These are phyloP conservation scores for Komagataella ulmi DNA, from an alignment of 805 yeast species.

Conservation along the genomic window DNA sequence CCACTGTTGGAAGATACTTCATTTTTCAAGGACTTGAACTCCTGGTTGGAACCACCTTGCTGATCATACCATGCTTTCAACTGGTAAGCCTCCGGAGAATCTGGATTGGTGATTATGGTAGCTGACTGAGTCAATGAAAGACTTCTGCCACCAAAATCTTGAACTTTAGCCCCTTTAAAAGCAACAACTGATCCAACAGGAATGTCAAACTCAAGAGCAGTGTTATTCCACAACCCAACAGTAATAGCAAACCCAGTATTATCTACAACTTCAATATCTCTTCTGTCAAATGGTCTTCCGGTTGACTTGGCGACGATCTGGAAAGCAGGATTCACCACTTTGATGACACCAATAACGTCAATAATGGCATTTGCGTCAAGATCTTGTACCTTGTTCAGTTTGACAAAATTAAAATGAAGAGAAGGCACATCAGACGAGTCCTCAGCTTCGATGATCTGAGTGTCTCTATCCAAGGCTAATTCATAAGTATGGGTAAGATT, in stretches of 20 bases:
- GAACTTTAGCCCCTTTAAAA: conserved; percentile 78
- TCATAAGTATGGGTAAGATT: conserved; percentile 83
- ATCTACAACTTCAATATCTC: conserved; percentile 81
- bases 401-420: conserved; percentile 62
- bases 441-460: conserved; percentile 56
- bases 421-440: conserved; percentile 59
- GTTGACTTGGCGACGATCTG: conserved; percentile 79
- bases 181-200: conserved; percentile 82
- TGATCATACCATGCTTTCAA: conserved; percentile 94
- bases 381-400: conserved; percentile 50
- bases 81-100: conserved; percentile 73
- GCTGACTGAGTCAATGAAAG: conserved; percentile 74
- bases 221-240: conserved; percentile 84
- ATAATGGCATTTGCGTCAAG: conserved; percentile 59
- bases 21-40: conserved; percentile 46
- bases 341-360: conserved; percentile 82
- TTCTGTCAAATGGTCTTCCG: conserved; percentile 84
- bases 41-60: conserved; percentile 44
- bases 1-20: conserved; percentile 27
- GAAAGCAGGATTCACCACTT: conserved; percentile 59
- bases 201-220: conserved; percentile 64
- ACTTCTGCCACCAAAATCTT: conserved; percentile 80
- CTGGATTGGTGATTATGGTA: conserved; percentile 69
- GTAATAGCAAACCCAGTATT: conserved; percentile 62
- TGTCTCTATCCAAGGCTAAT: conserved; percentile 66